Percentiles rank a stretch among this genome's conserved stretches.
phyloP scores from a whole-genome alignment of 225 moss, liverwort and hornwort species.

The Bryoerythrophyllum caledonicum region DNA sequence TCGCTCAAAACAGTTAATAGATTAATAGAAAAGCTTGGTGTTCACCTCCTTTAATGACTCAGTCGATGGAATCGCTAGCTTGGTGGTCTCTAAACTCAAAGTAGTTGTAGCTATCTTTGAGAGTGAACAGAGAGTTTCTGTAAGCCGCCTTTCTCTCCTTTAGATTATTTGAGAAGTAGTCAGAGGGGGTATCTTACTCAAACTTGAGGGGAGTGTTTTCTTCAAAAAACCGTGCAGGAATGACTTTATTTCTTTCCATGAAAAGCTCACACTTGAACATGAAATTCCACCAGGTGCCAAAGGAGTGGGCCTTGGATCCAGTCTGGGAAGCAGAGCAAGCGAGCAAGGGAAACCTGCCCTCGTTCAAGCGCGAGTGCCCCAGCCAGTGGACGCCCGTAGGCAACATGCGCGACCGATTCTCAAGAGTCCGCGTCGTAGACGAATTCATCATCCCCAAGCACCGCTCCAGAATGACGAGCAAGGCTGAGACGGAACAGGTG shows the following conservation, averaged over 20 bases:
- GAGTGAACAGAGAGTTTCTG: no score
- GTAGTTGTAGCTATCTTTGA: no score
- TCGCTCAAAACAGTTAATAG: no score
- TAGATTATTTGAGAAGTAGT: no score
- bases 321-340: constrained; percentile 84
- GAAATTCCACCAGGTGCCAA: constrained; percentile 67
- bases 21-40: no score
- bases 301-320: constrained; percentile 94
- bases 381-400: constrained; percentile 97
- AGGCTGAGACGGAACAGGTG: constrained; percentile 12
- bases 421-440: constrained; percentile 79
- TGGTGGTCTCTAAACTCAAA: no score
- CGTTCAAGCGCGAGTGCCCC: constrained; percentile 74
- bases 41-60: no score
- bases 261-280: not conserved
- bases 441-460: constrained; percentile 69
- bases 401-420: constrained; percentile 69
- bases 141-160: no score
- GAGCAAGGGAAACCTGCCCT: constrained; percentile 42
- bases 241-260: not conserved
- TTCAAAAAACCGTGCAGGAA: not conserved
- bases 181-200: no score
- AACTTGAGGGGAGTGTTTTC: not conserved
- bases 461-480: constrained; percentile 15
- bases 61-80: no score